Base-by-base conservation (phyloP, 2,329 filamentous ascomycete genomes). In the Scedosporium boydii region DNA sequence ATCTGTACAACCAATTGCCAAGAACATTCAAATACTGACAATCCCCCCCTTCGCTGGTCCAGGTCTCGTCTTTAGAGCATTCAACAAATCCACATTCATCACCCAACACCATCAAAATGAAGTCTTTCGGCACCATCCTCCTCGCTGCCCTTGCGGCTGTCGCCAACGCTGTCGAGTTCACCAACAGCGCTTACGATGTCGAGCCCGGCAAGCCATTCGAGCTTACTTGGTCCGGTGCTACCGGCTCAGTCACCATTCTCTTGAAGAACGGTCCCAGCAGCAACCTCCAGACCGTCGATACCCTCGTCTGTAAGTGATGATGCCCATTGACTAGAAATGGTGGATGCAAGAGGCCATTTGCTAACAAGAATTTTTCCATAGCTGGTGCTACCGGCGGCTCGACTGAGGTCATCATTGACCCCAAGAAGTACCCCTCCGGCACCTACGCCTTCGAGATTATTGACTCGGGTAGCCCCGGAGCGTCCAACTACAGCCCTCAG, bases 261-360 rank as follows among this genome's bases (percentile, higher is more conserved):
- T 78, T 87, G 64, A 75, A 87, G 62, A 80, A 81, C 63, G 85
- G 85, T 66, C 68, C 71, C 4, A 71, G 71, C 64, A 74, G 77
- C 65, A 75, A 71, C 60, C 81, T 84, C 66, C 68, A 74, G 38
- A 67, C 75, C 63, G 66, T 78, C 46, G 68, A 76, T 53, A 67
- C 72, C 65, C 72, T 87, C 68, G 79, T 76, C 65, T 69, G 84
- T 87, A 76, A 74, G 83, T 80, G 12, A 14, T 58, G 26, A 21
- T 14, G 7, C n/a, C 16, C 10, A 9, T 4, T 58, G 56, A 38
- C 10, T 9, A 9, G 34, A 38, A 12, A 38, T 42, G 38, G n/a
- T 38, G 5, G 12, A 18, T 27, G 53, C 21, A 27, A n/a, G 10
- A 46, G 16, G 34, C 18, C 26, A 9, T 23, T 48, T 1, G 21